Conservation (phyloP, 352 stramenopile species). For the Stramenopiles sp. region DNA sequence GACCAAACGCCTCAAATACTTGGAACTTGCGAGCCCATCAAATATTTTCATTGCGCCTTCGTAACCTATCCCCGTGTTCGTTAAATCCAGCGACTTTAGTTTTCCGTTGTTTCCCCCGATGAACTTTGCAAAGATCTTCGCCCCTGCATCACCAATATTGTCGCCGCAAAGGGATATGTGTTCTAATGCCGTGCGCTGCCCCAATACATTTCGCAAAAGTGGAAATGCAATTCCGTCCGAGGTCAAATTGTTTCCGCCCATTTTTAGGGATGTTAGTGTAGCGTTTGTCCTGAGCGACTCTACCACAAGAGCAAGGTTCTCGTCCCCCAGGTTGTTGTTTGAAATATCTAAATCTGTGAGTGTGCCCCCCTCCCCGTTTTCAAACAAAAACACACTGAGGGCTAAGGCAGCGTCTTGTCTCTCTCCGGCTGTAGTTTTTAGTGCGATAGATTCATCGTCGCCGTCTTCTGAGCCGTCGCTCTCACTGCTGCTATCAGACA, state of each 20-base stretch:
- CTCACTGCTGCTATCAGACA: not conserved
- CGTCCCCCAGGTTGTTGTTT: constrained; percentile 2
- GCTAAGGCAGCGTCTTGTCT: constrained; percentile 2
- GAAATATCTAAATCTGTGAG: constrained; percentile 10
- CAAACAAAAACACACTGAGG: not conserved
- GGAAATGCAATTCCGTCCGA: not conserved
- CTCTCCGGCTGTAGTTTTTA: not conserved
- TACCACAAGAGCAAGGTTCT: not conserved
- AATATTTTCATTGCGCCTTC: constrained; percentile 10
- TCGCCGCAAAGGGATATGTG: not conserved
- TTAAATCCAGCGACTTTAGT: constrained; percentile 4
- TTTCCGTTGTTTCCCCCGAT: not conserved
- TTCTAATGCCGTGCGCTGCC: not conserved
- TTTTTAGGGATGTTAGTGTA: not conserved
- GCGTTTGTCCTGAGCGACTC: not conserved
- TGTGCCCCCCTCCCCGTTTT: not conserved
- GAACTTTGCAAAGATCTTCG: not conserved
- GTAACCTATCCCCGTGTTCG: not conserved
- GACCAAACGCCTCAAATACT: not conserved
- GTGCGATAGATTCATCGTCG: not conserved
- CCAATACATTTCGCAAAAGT: not conserved
- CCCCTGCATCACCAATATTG: not conserved
- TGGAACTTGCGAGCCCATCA: not conserved
- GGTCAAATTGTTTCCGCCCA: not conserved
- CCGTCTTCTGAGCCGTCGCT: not conserved